These are phyloP conservation scores for Penicillium oxalicum DNA, from an alignment of 2,329 filamentous ascomycete genomes.

Conservation along the genomic window DNA sequence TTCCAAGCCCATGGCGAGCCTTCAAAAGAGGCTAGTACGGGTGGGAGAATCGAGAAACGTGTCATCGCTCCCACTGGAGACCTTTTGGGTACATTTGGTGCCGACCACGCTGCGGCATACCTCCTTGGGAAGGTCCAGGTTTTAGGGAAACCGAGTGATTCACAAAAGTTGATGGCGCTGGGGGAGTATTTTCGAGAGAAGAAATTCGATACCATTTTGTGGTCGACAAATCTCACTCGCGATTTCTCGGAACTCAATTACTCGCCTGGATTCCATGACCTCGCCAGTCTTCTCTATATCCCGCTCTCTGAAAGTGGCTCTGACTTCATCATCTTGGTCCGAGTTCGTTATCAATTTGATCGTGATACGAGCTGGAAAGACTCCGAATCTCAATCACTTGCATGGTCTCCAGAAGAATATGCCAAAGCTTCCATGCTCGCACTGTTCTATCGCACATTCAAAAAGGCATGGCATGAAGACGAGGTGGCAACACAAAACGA, in stretches of 20 bases:
- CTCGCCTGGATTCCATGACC: slow-evolving; percentile 65
- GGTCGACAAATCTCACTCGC: slow-evolving; percentile 63
- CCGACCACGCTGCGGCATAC: slow-evolving; percentile 75
- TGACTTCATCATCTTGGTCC: slow-evolving; percentile 85
- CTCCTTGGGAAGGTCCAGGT: slow-evolving; percentile 81
- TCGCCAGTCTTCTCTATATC: slow-evolving; percentile 73
- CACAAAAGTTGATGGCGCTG: slow-evolving; percentile 75
- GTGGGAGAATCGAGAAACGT: slow-evolving; percentile 49
- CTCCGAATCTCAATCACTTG: slow-evolving; percentile 54
- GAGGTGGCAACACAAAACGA: slow-evolving; percentile 75
- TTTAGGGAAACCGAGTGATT: slow-evolving; percentile 64
- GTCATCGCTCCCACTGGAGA: slow-evolving; percentile 71
- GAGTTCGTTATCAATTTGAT: slow-evolving; percentile 51
- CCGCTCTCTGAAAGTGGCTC: slow-evolving; percentile 66
- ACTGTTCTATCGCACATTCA: slow-evolving; percentile 79
- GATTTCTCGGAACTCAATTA: slow-evolving; percentile 81
- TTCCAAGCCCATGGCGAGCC: slow-evolving; percentile 77
- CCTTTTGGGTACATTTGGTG: slow-evolving; percentile 71
- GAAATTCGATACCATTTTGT: slow-evolving; percentile 64
- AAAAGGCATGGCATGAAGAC: slow-evolving; percentile 86
- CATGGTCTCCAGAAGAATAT: slow-evolving; percentile 81
- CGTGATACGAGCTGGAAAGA: not conserved
- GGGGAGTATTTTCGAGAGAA: slow-evolving; percentile 75
- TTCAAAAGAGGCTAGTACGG: slow-evolving; percentile 64
- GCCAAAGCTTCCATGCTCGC: slow-evolving; percentile 83